Evolutionary conservation across 73 alveolate genomes (phyloP), one percentile per base, ranked within the genome.

Genomic region (Paraurostyla sp.): DNA sequence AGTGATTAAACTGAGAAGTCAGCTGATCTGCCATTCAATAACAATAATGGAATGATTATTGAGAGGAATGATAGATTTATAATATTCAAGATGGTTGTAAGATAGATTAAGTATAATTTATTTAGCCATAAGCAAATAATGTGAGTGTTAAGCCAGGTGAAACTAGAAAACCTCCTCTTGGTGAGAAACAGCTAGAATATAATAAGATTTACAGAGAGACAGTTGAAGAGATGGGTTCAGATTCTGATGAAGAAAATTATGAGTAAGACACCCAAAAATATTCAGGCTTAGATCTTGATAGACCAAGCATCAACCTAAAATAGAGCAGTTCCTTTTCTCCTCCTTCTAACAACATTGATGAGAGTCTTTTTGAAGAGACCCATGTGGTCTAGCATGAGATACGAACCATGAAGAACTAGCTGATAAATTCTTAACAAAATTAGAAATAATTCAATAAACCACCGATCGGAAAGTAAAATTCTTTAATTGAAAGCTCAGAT

Each of bases 131-230:
- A 62, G 51, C 51, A 36, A 62, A 62, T 27, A 62, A 33, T 32
- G 16, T 22, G 9, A 46, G 57, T 46, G n/a, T n/a, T n/a, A n/a
- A n/a, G n/a, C n/a, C n/a, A n/a, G n/a, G n/a, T n/a, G n/a, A n/a
- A n/a, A n/a, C n/a, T n/a, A n/a, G n/a, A n/a, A n/a, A 62, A 62
- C 80, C 80, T 36, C 16, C 80, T 62, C 80, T 50, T 11, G 16
- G 46, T 11, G 25, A 62, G 27, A 36, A 62, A 62, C 32, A 4
- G 6, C 15, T 32, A 62, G 20, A 15, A 15, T 32, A 50, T 35
- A 52, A 62, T 11, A 36, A 62, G 51, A 11, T 32, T 33, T 62
- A 62, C 30, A 62, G 80, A 16, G 46, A 62, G 30, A 62, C 80
- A 25, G 80, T 62, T 32, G 80, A 62, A 62, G 80, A 62, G 16